Conservation (phyloP, 2,329 filamentous ascomycete genomes). For the Fusarium secorum region DNA sequence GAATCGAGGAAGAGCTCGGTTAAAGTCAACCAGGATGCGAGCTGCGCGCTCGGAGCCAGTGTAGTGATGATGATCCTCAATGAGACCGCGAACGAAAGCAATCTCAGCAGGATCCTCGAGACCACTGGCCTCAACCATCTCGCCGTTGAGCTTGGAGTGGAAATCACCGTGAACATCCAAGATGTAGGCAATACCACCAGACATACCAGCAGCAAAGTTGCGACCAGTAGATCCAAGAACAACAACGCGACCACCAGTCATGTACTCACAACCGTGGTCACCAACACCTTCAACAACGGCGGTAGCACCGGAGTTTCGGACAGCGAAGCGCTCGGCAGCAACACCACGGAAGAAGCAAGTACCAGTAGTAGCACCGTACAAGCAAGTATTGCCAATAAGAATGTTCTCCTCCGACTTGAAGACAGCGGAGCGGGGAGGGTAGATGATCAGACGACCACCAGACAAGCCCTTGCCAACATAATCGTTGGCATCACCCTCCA, state of each 20-base stretch:
- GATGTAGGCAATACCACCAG: constrained; percentile 94
- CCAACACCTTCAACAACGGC: constrained; percentile 97
- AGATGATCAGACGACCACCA: constrained; percentile 90
- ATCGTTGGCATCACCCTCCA: constrained; percentile 95
- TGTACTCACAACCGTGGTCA: constrained; percentile 98
- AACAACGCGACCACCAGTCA: constrained; percentile 93
- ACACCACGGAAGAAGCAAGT: constrained; percentile 97
- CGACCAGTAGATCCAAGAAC: constrained; percentile 89
- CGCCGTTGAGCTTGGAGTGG: constrained; percentile 90
- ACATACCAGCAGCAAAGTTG: constrained; percentile 99
- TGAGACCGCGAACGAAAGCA: constrained; percentile 86
- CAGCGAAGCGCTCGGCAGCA: constrained; percentile 94
- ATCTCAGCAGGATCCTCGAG: constrained; percentile 89
- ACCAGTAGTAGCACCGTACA: constrained; percentile 92
- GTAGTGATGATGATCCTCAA: constrained; percentile 98
- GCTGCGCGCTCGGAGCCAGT: constrained; percentile 95
- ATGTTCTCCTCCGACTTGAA: constrained; percentile 98
- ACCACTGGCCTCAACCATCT: constrained; percentile 92
- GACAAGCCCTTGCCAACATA: constrained; percentile 97
- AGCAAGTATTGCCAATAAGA: constrained; percentile 89
- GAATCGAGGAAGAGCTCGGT: constrained; percentile 86
- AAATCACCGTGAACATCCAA: constrained; percentile 92
- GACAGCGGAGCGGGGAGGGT: constrained; percentile 86
- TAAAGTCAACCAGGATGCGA: constrained; percentile 94
- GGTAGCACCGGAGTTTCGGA: constrained; percentile 93